Conservation (phyloP, 2,329 filamentous ascomycete species). For the Xylariaceae sp. region DNA sequence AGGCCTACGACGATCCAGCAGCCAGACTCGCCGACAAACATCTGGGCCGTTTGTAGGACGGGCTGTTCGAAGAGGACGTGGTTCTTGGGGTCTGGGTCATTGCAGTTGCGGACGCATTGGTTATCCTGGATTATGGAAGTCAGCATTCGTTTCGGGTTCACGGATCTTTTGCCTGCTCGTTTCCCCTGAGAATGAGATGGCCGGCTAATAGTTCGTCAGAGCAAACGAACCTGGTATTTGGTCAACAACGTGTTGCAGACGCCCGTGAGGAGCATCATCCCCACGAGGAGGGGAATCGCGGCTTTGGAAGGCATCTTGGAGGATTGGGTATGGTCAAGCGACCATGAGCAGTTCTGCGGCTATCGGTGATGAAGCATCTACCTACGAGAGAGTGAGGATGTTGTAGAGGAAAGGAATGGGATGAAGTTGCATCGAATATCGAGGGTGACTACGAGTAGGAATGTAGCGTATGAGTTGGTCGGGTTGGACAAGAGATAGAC, state of each 20-base stretch:
- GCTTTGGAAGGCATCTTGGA: constrained; percentile 62
- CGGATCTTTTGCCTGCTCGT: neutral
- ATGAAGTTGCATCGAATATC: neutral
- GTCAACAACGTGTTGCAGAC: constrained; percentile 96
- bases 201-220: neutral
- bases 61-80: constrained; percentile 83
- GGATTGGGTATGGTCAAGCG: neutral
- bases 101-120: constrained; percentile 91
- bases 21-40: constrained; percentile 95
- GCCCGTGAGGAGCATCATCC: constrained; percentile 93
- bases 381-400: neutral
- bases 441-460: no score
- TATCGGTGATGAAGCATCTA: neutral
- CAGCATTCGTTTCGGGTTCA: constrained; percentile 3
- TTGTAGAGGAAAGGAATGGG: neutral
- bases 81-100: constrained; percentile 59
- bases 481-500: neutral
- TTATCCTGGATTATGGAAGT: constrained; percentile 60
- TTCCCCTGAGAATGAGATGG: neutral
- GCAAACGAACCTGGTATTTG: constrained; percentile 73
- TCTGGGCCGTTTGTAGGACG: constrained; percentile 92
- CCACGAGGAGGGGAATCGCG: constrained; percentile 77
- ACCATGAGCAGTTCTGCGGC: neutral
- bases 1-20: constrained; percentile 86
- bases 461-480: neutral